phyloP scores from a whole-genome alignment of 306 rosid species.

The Vigna radiata region DNA sequence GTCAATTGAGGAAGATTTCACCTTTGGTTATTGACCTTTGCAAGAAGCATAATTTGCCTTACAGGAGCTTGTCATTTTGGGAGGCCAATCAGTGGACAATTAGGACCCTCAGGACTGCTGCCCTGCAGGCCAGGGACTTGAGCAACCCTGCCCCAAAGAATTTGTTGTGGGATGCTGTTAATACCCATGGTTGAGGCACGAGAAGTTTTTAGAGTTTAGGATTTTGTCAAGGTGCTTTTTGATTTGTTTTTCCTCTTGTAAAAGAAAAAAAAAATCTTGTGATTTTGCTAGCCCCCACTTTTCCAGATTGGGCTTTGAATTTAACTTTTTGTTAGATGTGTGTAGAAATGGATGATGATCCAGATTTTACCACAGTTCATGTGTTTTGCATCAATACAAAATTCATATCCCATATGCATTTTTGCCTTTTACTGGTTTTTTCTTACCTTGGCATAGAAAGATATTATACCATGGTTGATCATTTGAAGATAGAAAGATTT shows the following conservation, averaged over 20 bases:
- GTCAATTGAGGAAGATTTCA: conserved; percentile 63
- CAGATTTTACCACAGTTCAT: conserved; percentile 21
- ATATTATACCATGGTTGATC: conserved; percentile 1
- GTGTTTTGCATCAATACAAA: conserved; percentile 25
- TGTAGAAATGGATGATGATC: conserved; percentile 25
- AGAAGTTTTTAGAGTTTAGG: conserved; percentile 10
- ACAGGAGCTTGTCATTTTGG: conserved; percentile 60
- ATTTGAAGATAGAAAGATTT: neutral
- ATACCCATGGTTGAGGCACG: conserved; percentile 58
- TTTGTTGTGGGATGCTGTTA: conserved; percentile 72
- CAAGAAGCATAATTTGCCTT: conserved; percentile 72
- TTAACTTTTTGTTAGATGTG: conserved; percentile 7
- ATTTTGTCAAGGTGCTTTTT: conserved; percentile 4
- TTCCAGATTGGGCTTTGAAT: conserved; percentile 21
- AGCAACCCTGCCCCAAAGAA: conserved; percentile 51
- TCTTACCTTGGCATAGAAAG: neutral
- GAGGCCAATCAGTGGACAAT: conserved; percentile 61
- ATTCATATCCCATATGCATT: conserved; percentile 14
- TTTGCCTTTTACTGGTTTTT: neutral
- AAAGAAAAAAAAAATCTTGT: neutral
- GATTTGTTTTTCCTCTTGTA: neutral
- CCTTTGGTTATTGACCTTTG: conserved; percentile 63
- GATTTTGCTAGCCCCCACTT: neutral
- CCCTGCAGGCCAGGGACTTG: conserved; percentile 51
- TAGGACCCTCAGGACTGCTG: conserved; percentile 57